Base-by-base conservation (phyloP, 2,329 filamentous ascomycete genomes). In the Taxawa tesnikishii region DNA sequence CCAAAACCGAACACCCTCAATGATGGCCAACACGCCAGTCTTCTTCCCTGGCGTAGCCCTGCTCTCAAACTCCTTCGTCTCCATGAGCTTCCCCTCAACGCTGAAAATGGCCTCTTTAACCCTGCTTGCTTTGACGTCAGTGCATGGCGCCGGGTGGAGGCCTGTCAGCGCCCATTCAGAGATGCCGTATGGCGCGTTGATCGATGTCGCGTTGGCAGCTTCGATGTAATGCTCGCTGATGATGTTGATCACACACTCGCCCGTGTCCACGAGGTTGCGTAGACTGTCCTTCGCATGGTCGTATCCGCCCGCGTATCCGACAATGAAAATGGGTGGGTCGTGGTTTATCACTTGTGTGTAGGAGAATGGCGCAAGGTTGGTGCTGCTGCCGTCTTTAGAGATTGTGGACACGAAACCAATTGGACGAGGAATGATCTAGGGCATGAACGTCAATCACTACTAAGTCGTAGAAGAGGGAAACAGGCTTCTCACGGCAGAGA, bases 1-100 rank as follows among this genome's bases (percentile, higher is more conserved):
- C 84, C 87, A 94, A 51, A 94, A 94, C 16, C 78, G 68, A 19
- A 81, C 76, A 0, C 84, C 88, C 59, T 94, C 84, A 9, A 94
- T 65, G 19, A 93, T 69, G 2, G 72, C 79, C 40, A 94, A 49
- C 4, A 79, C 77, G 1, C 79, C 75, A 1, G 79, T 79, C 63
- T 76, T 85, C 59, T 77, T 79, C 3, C 82, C 84, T 0, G 79
- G 78, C 2, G 60, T 74, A 0, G 65, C 65, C 32, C 68, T 67
- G 53, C 77, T 83, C 54, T 88, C 78, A 59, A 83, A 93, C 58
- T 94, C 84, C 47, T 76, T 58, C 56, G 65, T 63, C 34, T 75
- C 75, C 40, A 88, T 70, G 28, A 94, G 55, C 56, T 77, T 84
- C 19, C 73, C 83, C 63, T 96, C 88, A 29, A 93, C 69, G 34